phyloP scores from a whole-genome alignment of 768 basidiomycete genomes.

The Leccinellum luteum region DNA sequence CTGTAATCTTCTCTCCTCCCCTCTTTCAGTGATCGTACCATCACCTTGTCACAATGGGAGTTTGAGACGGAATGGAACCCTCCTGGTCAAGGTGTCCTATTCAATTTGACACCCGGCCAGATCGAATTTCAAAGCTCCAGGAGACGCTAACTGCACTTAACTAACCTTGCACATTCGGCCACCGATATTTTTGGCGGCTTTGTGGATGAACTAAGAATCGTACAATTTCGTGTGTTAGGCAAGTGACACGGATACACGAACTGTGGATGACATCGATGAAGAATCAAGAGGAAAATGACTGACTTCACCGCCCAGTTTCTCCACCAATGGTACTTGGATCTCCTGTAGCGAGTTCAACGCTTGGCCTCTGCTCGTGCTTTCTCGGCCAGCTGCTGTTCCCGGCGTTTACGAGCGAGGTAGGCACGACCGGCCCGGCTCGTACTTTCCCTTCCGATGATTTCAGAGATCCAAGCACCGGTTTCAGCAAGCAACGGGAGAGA shows the following conservation, averaged over 20 bases:
- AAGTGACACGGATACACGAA: background rate
- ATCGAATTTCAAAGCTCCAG: background rate
- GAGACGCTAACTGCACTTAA: background rate
- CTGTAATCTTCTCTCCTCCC: background rate
- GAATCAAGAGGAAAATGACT: background rate
- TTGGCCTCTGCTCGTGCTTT: conserved; percentile 10
- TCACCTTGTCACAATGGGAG: background rate
- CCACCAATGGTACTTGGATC: background rate
- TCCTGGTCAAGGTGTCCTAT: background rate
- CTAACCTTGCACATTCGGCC: background rate
- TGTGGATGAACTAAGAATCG: background rate
- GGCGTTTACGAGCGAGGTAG: conserved; percentile 48
- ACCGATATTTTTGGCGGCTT: too few species aligned
- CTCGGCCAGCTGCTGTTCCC: conserved; percentile 30
- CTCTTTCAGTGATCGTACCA: background rate
- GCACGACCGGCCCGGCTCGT: conserved; percentile 79
- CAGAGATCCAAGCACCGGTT: conserved; percentile 82
- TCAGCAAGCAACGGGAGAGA: conserved; percentile 70
- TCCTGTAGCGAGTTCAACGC: background rate
- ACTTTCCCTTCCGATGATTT: conserved; percentile 60
- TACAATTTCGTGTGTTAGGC: background rate
- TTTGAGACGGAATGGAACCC: background rate
- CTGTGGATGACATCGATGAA: background rate
- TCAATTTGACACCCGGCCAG: background rate
- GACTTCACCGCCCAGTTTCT: too few species aligned